These are phyloP conservation scores for Ichthyophthirius multifiliis DNA, from an alignment of 169 alveolate genomes.

Conservation along the genomic window DNA sequence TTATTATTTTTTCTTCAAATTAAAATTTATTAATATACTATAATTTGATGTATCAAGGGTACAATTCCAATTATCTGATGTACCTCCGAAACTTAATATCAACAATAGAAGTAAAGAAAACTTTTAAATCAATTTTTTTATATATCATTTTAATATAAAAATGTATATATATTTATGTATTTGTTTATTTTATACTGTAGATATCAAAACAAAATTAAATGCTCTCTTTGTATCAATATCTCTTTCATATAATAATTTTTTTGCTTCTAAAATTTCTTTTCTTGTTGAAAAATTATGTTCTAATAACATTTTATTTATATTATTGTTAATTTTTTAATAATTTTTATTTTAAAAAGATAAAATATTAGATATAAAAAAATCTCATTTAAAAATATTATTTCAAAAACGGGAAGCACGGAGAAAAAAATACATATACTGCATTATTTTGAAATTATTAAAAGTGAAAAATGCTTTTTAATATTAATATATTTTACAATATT, in stretches of 20 bases:
- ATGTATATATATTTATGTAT: neutral
- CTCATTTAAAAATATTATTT: too few species aligned
- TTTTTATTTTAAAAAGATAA: too few species aligned
- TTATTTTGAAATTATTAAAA: too few species aligned
- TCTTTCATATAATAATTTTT: conserved; percentile 25
- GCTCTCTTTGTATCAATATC: conserved; percentile 12
- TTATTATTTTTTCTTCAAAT: neutral
- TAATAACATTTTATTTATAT: neutral
- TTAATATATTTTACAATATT: too few species aligned
- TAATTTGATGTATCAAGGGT: conserved; percentile 6
- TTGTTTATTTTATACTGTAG: conserved; percentile 20
- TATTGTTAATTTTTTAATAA: too few species aligned
- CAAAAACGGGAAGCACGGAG: too few species aligned
- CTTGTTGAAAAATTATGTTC: neutral
- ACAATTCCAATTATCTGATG: conserved; percentile 32
- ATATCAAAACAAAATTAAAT: neutral
- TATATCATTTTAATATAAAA: neutral
- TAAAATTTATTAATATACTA: neutral
- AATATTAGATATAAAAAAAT: too few species aligned
- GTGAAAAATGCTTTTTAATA: too few species aligned
- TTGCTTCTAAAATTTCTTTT: conserved; percentile 34
- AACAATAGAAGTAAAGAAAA: neutral
- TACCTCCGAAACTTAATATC: conserved; percentile 4
- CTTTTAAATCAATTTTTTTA: neutral
- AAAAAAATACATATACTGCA: too few species aligned